Evolutionary conservation across 2,329 filamentous ascomycete species (phyloP).

Genomic region (Colletotrichum lini): DNA sequence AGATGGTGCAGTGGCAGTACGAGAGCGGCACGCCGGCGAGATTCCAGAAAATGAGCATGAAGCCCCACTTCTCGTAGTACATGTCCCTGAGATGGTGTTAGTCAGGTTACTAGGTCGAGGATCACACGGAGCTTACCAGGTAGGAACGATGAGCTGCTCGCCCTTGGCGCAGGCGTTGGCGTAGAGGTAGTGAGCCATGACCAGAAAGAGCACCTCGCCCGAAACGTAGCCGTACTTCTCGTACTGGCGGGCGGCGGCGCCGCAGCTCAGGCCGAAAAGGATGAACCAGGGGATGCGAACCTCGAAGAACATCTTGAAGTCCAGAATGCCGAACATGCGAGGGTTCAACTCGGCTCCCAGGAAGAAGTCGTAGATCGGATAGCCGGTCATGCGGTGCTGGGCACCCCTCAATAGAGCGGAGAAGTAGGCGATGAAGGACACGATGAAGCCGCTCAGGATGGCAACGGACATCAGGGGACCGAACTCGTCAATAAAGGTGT

Average conservation of each 20-base stretch:
- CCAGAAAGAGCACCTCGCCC: constrained; percentile 85
- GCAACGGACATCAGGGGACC: constrained; percentile 93
- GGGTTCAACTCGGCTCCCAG: constrained; percentile 94
- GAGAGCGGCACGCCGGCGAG: constrained; percentile 90
- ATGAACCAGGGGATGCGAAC: constrained; percentile 95
- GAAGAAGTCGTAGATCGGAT: constrained; percentile 91
- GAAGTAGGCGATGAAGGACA: constrained; percentile 87
- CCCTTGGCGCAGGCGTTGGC: constrained; percentile 94
- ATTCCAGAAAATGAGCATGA: constrained; percentile 99
- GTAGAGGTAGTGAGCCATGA: constrained; percentile 93
- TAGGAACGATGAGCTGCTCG: constrained; percentile 90
- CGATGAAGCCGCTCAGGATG: constrained; percentile 89
- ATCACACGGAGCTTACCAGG: constrained; percentile 66
- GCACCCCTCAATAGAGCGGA: constrained; percentile 85
- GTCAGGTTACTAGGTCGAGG: background rate
- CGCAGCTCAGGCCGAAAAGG: constrained; percentile 82
- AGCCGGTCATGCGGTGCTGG: constrained; percentile 93
- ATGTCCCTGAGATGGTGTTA: constrained; percentile 74
- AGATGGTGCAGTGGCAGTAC: constrained; percentile 95
- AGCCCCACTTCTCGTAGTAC: constrained; percentile 97
- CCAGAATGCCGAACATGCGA: constrained; percentile 81
- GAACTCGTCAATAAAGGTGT: constrained; percentile 95
- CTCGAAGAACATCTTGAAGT: constrained; percentile 98
- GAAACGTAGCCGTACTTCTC: constrained; percentile 89
- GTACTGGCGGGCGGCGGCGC: constrained; percentile 85